A percentile compares a stretch with the other conserved stretches of the same genome.
Conservation (phyloP, 225 moss, liverwort and hornwort species). For the Marchantia polymorpha region DNA sequence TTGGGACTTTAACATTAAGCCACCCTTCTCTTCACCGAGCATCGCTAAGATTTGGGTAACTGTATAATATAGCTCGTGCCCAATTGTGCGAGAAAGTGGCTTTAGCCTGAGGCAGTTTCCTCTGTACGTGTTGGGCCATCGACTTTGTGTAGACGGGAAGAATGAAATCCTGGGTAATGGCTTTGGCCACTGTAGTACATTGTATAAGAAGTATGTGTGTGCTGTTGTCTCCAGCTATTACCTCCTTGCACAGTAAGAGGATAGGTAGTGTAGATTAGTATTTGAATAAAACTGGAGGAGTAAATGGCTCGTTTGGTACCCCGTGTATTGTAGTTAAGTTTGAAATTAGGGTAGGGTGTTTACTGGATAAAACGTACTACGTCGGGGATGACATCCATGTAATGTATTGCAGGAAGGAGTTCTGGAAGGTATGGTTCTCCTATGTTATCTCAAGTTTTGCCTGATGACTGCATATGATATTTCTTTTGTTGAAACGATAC, state of each 20-base stretch:
- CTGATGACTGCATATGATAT: too few relatives aligned
- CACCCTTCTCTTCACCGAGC: not conserved
- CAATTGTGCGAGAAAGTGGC: constrained; percentile 5
- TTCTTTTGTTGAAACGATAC: too few relatives aligned
- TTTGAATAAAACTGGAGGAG: constrained; percentile 10
- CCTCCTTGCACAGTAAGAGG: constrained; percentile 9
- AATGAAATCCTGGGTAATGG: not conserved
- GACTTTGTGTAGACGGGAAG: not conserved
- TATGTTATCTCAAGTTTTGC: not conserved
- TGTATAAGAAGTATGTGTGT: constrained; percentile 9
- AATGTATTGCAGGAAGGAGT: constrained; percentile 11
- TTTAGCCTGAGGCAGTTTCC: constrained; percentile 5
- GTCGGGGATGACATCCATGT: constrained; percentile 2
- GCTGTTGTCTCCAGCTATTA: constrained; percentile 7
- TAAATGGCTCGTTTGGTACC: constrained; percentile 11
- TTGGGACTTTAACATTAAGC: not conserved
- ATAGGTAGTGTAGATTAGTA: not conserved
- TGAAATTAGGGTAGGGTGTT: not conserved
- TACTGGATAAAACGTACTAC: not conserved
- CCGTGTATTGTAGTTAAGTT: not conserved
- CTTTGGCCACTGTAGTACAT: not conserved
- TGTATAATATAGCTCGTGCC: constrained; percentile 24
- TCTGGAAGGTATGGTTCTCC: not conserved
- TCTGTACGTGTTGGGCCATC: not conserved
- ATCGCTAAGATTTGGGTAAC: constrained; percentile 5